phyloP scores from a whole-genome alignment of 306 rosid species.

The Morella rubra region DNA sequence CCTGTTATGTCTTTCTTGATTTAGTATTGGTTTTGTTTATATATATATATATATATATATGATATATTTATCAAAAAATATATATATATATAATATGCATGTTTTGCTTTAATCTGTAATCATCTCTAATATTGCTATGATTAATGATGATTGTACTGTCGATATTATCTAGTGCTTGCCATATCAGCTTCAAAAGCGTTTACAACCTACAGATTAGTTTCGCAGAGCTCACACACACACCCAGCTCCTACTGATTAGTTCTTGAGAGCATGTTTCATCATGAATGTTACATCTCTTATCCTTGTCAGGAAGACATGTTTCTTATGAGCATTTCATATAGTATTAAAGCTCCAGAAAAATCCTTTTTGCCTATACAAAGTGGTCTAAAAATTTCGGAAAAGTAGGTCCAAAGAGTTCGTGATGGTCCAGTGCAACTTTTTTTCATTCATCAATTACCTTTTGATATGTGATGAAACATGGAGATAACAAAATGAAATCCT shows the following conservation, averaged over 20 bases:
- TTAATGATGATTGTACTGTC: background rate
- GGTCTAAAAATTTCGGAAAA: background rate
- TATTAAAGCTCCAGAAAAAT: background rate
- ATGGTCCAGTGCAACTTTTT: background rate
- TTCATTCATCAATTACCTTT: background rate
- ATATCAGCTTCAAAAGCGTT: background rate
- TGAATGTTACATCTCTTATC: background rate
- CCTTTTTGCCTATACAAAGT: background rate
- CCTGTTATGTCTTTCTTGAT: constrained; percentile 9
- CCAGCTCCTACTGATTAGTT: too few relatives aligned
- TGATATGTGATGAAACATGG: constrained; percentile 1
- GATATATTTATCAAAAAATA: too few relatives aligned
- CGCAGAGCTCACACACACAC: too few relatives aligned
- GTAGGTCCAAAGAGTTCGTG: background rate
- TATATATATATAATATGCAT: too few relatives aligned
- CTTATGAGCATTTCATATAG: background rate
- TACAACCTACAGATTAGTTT: background rate
- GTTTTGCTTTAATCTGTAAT: too few relatives aligned
- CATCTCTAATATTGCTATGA: background rate
- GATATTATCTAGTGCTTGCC: background rate
- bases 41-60: too few relatives aligned
- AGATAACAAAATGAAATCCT: background rate
- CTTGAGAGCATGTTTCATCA: background rate
- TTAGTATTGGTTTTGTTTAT: too few relatives aligned
- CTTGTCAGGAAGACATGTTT: constrained; percentile 1